A percentile compares a stretch with the other conserved stretches of the same genome.
Evolutionary conservation across 352 stramenopile species (phyloP).

Genomic region (Pythium coloratum): DNA sequence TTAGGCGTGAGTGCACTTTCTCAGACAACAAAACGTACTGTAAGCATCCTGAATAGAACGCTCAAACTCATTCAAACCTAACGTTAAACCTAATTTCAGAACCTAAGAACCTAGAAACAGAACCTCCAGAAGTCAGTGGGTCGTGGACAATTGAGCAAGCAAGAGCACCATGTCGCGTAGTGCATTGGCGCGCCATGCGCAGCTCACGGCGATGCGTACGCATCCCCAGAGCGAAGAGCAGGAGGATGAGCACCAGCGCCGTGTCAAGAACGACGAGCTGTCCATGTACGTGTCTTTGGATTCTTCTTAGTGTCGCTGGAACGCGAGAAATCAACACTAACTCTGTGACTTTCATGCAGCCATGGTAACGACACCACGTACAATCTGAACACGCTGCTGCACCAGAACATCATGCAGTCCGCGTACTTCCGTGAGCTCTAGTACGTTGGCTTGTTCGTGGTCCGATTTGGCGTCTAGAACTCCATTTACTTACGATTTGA

Average conservation of each 20-base stretch:
- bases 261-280: constrained; percentile 79
- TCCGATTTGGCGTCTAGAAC: background rate
- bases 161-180: constrained; percentile 63
- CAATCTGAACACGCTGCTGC: constrained; percentile 96
- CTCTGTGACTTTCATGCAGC: constrained; percentile 24
- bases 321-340: background rate
- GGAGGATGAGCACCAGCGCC: constrained; percentile 41
- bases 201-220: constrained; percentile 45
- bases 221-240: constrained; percentile 42
- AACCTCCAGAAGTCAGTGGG: background rate
- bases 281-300: constrained; percentile 41
- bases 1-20: background rate
- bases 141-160: background rate
- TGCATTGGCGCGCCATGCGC: constrained; percentile 62
- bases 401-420: constrained; percentile 94
- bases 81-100: background rate
- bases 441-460: constrained; percentile 28
- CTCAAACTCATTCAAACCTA: background rate
- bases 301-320: background rate
- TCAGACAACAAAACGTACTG: background rate
- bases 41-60: background rate
- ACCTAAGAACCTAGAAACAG: constrained; percentile 1
- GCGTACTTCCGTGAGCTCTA: constrained; percentile 96
- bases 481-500: background rate
- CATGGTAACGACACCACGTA: constrained; percentile 91